Conservation (phyloP, 2,329 filamentous ascomycete species). For the Pyrenochaeta sp. region DNA sequence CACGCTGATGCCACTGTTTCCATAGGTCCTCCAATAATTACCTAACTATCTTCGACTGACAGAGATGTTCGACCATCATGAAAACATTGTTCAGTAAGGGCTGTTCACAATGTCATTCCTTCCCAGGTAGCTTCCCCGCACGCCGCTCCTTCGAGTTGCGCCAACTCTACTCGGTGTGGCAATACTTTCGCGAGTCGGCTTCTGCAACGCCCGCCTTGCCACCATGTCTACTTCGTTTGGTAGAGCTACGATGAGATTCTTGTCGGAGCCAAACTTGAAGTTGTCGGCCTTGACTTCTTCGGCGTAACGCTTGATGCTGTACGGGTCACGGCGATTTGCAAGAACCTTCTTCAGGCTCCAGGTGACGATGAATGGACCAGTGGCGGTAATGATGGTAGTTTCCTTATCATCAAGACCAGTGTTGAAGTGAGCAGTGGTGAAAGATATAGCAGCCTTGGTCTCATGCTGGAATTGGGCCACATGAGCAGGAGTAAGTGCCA, state of each 20-base stretch:
- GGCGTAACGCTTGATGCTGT: slow-evolving; percentile 94
- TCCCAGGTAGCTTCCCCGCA: slow-evolving; percentile 73
- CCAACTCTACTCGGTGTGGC: slow-evolving; percentile 64
- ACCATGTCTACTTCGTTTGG: slow-evolving; percentile 99
- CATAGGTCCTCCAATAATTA: not conserved
- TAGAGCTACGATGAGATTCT: slow-evolving; percentile 96
- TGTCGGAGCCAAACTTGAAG: slow-evolving; percentile 96
- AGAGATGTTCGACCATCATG: not conserved
- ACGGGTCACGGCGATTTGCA: slow-evolving; percentile 80
- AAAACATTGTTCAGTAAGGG: slow-evolving; percentile 57
- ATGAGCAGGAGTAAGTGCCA: slow-evolving; percentile 87
- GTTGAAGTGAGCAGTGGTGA: slow-evolving; percentile 94
- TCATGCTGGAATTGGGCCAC: slow-evolving; percentile 98
- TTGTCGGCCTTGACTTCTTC: slow-evolving; percentile 98
- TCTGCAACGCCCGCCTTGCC: slow-evolving; percentile 81
- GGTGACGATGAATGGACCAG: slow-evolving; percentile 94
- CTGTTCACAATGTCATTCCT: slow-evolving; percentile 85
- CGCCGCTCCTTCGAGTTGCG: slow-evolving; percentile 41
- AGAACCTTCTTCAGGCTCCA: slow-evolving; percentile 95
- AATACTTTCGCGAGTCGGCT: slow-evolving; percentile 92
- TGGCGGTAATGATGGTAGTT: slow-evolving; percentile 95
- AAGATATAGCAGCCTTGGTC: slow-evolving; percentile 83
- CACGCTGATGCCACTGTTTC: not conserved
- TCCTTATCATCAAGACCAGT: slow-evolving; percentile 81
- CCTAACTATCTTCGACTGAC: not conserved